Evolutionary conservation across 2,329 filamentous ascomycete species (phyloP), one percentile per base, ranked within the genome.

Genomic region (Diplodia seriata): DNA sequence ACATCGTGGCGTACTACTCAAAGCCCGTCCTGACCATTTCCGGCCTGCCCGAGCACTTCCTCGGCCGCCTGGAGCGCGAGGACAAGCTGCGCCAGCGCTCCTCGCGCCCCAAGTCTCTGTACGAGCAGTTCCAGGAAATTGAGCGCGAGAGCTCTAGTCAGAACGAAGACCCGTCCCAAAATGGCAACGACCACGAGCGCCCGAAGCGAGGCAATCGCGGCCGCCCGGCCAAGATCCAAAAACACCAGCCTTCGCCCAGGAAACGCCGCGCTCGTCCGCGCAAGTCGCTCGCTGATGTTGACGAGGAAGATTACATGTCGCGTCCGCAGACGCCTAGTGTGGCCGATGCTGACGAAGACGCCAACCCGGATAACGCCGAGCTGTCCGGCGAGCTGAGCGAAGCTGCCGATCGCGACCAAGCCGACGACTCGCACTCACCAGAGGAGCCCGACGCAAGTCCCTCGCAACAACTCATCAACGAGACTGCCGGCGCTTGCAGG

Each of bases 281-380:
- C 71, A 75, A 75, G 73, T 72, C 74, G 53, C 73, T 77, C 71
- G 72, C 73, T 69, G 76, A 78, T 72, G 74, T 74, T 40, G 76
- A 76, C 61, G 75, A 78, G 69, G 76, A 77, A 62, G 71, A 72
- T 6, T 47, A 20, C 65, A 69, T 71, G 68, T 75, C 77, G 73
- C 78, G 78, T 76, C 73, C 77, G 68, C 72, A 69, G 26, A 76
- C 76, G 53, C 72, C 74, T 56, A 73, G 70, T 55, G 72, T 68
- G 31, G 70, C 76, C 73, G 78, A 77, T 72, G 68, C 69, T 49
- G 72, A 72, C 66, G 70, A 70, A 55, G 70, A 73, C 51, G 64
- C 63, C 49, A 67, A 73, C 59, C 71, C 73, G 67, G 72, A 73
- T 54, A 68, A 72, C 18, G 61, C 63, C 40, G 69, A 68, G 55